These are phyloP conservation scores for Epichloe sp. DNA, from an alignment of 2,329 filamentous ascomycete species.

Conservation along the genomic window DNA sequence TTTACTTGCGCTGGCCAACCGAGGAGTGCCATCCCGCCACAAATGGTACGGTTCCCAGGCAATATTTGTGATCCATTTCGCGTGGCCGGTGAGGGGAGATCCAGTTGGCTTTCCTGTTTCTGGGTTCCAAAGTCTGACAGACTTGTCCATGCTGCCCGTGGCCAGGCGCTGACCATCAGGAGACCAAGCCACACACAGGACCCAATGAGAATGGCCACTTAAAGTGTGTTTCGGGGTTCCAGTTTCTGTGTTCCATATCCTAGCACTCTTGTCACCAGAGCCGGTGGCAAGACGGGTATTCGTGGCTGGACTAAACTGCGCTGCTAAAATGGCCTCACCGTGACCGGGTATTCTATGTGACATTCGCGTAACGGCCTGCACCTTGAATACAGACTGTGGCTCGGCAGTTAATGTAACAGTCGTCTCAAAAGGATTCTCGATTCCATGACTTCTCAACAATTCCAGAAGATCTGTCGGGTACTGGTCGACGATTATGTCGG, in stretches of 20 bases:
- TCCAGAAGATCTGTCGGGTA: constrained; percentile 42
- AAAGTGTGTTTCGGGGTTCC: constrained; percentile 79
- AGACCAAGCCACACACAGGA: constrained; percentile 75
- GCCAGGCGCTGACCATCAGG: constrained; percentile 72
- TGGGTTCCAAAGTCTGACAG: constrained; percentile 80
- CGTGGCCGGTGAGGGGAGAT: constrained; percentile 61
- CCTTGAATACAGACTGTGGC: constrained; percentile 87
- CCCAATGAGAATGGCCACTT: constrained; percentile 81
- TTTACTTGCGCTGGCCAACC: constrained; percentile 78
- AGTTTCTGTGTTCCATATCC: constrained; percentile 91
- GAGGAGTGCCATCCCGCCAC: constrained; percentile 58
- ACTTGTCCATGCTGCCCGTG: constrained; percentile 87
- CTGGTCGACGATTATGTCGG: constrained; percentile 39
- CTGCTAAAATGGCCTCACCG: constrained; percentile 81
- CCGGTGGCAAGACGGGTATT: constrained; percentile 75
- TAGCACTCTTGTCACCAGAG: constrained; percentile 78
- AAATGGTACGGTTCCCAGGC: constrained; percentile 91
- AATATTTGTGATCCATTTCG: constrained; percentile 77
- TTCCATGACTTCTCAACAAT: constrained; percentile 41
- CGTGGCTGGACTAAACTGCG: constrained; percentile 70
- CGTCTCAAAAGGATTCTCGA: constrained; percentile 44
- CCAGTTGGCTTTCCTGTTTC: constrained; percentile 64
- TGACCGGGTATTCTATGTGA: constrained; percentile 82
- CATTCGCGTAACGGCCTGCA: constrained; percentile 83
- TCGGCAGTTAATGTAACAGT: constrained; percentile 44